Conservation (phyloP, 495 filamentous ascomycete genomes). For the Neurospora sp. region DNA sequence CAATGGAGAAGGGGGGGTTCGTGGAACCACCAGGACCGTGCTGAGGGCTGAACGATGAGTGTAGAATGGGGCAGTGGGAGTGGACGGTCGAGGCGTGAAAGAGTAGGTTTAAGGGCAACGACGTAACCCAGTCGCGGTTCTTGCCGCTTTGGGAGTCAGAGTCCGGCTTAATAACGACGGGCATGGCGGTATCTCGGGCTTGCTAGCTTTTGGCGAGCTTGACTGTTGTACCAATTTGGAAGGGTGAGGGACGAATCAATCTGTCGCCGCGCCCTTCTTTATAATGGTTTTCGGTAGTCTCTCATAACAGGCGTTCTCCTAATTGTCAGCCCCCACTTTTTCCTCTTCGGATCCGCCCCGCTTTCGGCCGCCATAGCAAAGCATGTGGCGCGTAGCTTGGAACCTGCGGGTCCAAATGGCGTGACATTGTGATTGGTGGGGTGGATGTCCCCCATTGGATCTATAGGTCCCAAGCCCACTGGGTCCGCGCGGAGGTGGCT, state of each 20-base stretch:
- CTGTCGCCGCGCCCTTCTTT: neutral
- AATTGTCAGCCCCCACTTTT: too few relatives aligned
- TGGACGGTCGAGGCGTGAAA: neutral
- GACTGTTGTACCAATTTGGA: neutral
- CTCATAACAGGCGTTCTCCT: too few relatives aligned
- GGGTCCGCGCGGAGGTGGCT: too few relatives aligned
- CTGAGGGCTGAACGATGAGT: neutral
- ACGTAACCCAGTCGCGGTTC: neutral
- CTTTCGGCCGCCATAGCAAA: too few relatives aligned
- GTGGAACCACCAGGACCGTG: neutral
- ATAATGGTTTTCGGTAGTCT: neutral
- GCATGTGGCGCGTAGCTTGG: too few relatives aligned
- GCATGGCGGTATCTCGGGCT: neutral
- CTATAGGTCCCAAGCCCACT: too few relatives aligned
- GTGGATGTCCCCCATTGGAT: too few relatives aligned
- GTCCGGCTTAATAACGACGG: too few relatives aligned
- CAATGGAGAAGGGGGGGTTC: neutral
- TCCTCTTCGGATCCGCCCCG: too few relatives aligned
- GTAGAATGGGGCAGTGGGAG: neutral
- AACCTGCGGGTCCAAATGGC: too few relatives aligned
- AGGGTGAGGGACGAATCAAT: neutral
- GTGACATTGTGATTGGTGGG: too few relatives aligned
- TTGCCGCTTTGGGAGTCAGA: neutral
- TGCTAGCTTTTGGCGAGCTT: neutral
- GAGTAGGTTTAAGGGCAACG: neutral